A percentile compares a stretch with the other conserved stretches of the same genome.
Conservation (phyloP, 306 rosid species). For the Trichosanthes truncata region DNA sequence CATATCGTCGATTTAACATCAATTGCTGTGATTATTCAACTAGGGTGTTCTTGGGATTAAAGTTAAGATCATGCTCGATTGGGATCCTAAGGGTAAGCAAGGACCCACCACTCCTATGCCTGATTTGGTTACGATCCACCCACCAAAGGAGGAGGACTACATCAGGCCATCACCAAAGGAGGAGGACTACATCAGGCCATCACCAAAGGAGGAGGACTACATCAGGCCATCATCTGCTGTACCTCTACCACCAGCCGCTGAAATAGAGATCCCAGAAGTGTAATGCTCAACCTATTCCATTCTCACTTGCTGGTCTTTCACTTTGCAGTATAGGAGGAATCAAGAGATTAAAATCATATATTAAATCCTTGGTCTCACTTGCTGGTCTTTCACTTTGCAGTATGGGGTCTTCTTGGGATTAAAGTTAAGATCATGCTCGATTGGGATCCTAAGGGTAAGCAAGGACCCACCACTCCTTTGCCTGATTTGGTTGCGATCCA, state of each 20-base stretch:
- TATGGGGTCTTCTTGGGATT: conserved; percentile 66
- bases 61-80: conserved; percentile 70
- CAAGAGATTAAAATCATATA: background rate
- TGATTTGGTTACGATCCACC: conserved; percentile 35
- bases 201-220: conserved; percentile 21
- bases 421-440: conserved; percentile 71
- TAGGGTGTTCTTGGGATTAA: conserved; percentile 66
- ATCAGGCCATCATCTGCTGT: conserved; percentile 2
- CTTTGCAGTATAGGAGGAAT: background rate
- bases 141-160: conserved; percentile 21
- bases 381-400: no score
- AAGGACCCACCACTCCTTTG: conserved; percentile 53
- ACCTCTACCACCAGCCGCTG: conserved; percentile 4
- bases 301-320: no score
- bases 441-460: conserved; percentile 78
- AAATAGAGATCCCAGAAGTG: conserved; percentile 16
- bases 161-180: no score
- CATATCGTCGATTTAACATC: background rate
- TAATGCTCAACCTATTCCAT: background rate
- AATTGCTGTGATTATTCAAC: background rate
- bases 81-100: conserved; percentile 75
- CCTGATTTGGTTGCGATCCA: conserved; percentile 43
- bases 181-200: conserved; percentile 18
- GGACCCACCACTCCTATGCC: conserved; percentile 61
- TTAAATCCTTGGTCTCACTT: background rate